Evolutionary conservation across 352 stramenopile species (phyloP).

Genomic region (Phytophthora palmivora): DNA sequence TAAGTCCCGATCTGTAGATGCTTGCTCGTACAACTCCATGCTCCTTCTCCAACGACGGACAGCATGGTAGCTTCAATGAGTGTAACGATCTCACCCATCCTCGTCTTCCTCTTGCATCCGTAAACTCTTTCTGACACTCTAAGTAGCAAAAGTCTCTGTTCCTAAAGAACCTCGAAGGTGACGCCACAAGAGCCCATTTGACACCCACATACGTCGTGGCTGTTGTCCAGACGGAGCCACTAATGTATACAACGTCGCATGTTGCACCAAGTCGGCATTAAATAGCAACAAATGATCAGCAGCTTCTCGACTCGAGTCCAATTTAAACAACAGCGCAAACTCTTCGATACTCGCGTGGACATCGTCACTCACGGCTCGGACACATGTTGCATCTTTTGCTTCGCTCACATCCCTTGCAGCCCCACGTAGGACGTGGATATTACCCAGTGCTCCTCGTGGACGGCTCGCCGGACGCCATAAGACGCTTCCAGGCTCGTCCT

Average conservation of each 20-base stretch:
- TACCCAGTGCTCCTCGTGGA: conserved; percentile 34
- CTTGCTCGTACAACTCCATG: conserved; percentile 79
- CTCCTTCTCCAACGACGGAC: conserved; percentile 53
- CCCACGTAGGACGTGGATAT: conserved; percentile 65
- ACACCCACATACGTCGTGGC: conserved; percentile 80
- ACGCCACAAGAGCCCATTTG: conserved; percentile 85
- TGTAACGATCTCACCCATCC: conserved; percentile 68
- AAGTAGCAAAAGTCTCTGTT: conserved; percentile 88
- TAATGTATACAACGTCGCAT: conserved; percentile 76
- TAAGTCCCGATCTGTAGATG: conserved; percentile 83
- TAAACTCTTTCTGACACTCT: conserved; percentile 88
- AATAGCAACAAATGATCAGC: conserved; percentile 81
- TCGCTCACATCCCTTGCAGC: conserved; percentile 45
- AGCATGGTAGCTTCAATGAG: conserved; percentile 66
- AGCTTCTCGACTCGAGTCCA: conserved; percentile 67
- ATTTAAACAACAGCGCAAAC: conserved; percentile 84
- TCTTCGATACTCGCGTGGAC: conserved; percentile 87
- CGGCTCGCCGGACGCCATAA: conserved; percentile 62
- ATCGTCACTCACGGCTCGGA: conserved; percentile 65
- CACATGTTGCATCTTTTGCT: conserved; percentile 56
- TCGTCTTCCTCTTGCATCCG: conserved; percentile 56
- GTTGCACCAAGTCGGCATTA: conserved; percentile 78
- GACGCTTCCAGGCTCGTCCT: conserved; percentile 49
- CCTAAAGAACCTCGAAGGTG: conserved; percentile 72
- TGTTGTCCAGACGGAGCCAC: conserved; percentile 75